Evolutionary conservation across 108 stramenopile genomes (phyloP), one percentile per base, ranked within the genome.

Genomic region (Asterionellopsis glacialis): DNA sequence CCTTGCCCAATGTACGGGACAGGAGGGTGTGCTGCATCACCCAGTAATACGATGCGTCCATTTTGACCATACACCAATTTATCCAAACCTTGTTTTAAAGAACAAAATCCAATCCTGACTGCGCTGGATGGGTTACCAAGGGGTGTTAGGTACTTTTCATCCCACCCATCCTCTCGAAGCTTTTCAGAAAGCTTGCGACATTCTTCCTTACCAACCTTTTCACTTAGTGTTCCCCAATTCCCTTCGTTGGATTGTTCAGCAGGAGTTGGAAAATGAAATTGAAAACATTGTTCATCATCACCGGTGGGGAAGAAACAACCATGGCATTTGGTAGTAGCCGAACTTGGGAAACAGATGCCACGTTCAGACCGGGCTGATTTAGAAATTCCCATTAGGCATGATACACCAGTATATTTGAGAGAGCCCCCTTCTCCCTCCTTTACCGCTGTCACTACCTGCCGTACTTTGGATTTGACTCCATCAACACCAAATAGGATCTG

Each of bases 1-100:
- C 85, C 85, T 58, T 86, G 85, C 27, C 85, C 85, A 33, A 82
- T 69, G 50, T 82, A 86, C 0, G 85, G 85, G 1, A 82, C 85
- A 1, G 81, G 81, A 18, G 81, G 84, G 63, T 86, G 84, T 9
- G 81, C 84, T 42, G 76, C 76, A 67, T 86, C 84, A 11, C 84
- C 84, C 7, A 82, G 41, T 23, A 86, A 65, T 1, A 76, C 76
- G 11, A 76, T 67, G 18, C 63, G 57, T 33, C 33, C 33, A 9
- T 48, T 9, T 42, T 57, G 71, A 22, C 67, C 74, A 59, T 50
- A 59, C 11, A 52, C 49, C 22, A 40, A 65, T 15, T 23, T 63
- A 24, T 45, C 60, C 59, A 69, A 51, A 27, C 14, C 55, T 23
- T 33, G 61, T 21, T 69, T 59, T 67, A 63, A 51, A 40, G 49